Conservation (phyloP, 2,329 filamentous ascomycete species). For the Aureobasidium sp. region DNA sequence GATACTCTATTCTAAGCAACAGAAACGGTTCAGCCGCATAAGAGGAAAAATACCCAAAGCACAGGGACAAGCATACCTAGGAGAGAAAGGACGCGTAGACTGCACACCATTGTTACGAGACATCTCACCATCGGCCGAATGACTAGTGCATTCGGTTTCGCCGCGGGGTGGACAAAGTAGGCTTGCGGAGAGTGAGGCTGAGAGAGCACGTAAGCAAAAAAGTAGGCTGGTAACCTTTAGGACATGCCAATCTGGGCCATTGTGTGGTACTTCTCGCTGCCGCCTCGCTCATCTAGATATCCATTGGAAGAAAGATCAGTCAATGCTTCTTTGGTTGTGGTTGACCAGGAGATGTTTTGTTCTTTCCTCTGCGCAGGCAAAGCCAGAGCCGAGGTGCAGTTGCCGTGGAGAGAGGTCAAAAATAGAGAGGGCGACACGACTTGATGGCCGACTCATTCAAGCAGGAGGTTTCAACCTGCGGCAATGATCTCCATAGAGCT, state of each 20-base stretch:
- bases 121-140: not conserved
- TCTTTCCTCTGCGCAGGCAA: not conserved
- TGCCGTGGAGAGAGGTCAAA: not conserved
- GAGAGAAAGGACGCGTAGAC: not conserved
- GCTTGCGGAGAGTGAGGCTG: not conserved
- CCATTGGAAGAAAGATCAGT: not conserved
- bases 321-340: not conserved
- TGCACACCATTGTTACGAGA: not conserved
- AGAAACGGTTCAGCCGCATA: constrained; percentile 4
- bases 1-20: not conserved
- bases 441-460: not conserved
- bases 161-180: not conserved
- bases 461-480: not conserved
- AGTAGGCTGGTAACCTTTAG: not conserved
- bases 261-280: not conserved
- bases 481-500: not conserved
- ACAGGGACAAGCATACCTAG: not conserved
- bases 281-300: not conserved
- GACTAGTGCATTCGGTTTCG: not conserved
- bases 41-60: not conserved
- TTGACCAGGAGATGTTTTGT: not conserved
- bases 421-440: not conserved
- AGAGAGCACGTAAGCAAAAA: constrained; percentile 4
- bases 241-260: not conserved
- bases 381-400: not conserved